Conservation (phyloP, 1,139 yeast genomes). For the Dujonia santamariae region DNA sequence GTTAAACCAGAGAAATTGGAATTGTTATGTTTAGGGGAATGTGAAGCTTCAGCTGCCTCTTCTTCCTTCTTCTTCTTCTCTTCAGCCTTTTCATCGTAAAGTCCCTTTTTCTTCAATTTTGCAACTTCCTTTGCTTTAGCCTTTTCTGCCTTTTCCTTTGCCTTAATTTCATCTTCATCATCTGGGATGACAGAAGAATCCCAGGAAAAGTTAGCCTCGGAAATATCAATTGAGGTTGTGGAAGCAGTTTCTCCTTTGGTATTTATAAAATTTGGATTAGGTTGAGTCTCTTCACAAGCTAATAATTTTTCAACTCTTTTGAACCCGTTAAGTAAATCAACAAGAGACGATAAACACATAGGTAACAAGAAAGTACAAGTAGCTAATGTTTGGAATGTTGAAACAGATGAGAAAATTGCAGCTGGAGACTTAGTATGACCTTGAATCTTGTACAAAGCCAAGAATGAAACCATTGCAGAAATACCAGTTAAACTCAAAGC, state of each 20-base stretch:
- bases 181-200: conserved; percentile 8
- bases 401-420: conserved; percentile 15
- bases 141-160: conserved; percentile 3
- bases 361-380: conserved; percentile 14
- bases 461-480: conserved; percentile 13
- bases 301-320: conserved; percentile 9
- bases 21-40: conserved; percentile 22
- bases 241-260: background rate
- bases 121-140: conserved; percentile 4
- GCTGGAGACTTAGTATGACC: conserved; percentile 12
- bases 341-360: conserved; percentile 11
- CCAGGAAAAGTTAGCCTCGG: conserved; percentile 23
- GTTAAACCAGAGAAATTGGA: conserved; percentile 12
- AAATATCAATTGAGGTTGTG: conserved; percentile 17
- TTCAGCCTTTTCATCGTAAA: background rate
- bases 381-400: conserved; percentile 13
- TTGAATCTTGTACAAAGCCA: conserved; percentile 12
- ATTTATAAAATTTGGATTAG: conserved; percentile 1
- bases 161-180: conserved; percentile 9
- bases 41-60: conserved; percentile 11
- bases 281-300: conserved; percentile 5
- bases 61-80: conserved; percentile 9
- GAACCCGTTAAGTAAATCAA: conserved; percentile 14
- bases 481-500: conserved; percentile 12
- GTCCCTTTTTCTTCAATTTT: background rate